Evolutionary conservation across 371 early-diverging fungal genomes (phyloP), one percentile per base, ranked within the genome.

Genomic region (Polyrhizophydium stewartii): DNA sequence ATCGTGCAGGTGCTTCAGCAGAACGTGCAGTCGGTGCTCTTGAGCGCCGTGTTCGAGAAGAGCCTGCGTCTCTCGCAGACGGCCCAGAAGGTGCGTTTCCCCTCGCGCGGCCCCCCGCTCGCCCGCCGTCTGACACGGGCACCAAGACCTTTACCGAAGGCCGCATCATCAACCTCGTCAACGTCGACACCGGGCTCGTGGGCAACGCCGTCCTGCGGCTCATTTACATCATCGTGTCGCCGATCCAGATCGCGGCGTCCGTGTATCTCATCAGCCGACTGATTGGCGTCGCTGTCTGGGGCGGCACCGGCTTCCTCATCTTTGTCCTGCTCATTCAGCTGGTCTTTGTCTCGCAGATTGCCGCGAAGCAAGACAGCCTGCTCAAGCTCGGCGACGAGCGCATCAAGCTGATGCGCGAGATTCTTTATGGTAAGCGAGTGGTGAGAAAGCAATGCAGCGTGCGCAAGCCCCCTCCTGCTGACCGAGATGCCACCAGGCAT

Each of bases 401-500:
- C 40, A 12, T 40, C 12, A 10, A 40, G 12, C 40, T 12, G 19
- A 40, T 40, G 40, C 40, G 40, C 40, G 40, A 40, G 19, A 40
- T 40, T 19, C 40, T 40, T 40, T 40, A 40, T 19, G 40, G 40
- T 40, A 12, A 12, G 21, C 24, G n/a, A n/a, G n/a, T n/a, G n/a
- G n/a, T n/a, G n/a, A n/a, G n/a, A n/a, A 40, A 40, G 12, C 19
- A 40, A 40, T 40, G 12, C 19, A 40, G 19, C 19, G 10, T 19
- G 40, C 40, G 40, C 19, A 19, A 10, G 10, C 19, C 40, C 12
- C 40, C 12, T 40, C 12, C 40, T 40, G 10, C 12, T 40, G 12
- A 40, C 40, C 40, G 12, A 40, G 19, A 40, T 40, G 40, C 40
- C 10, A 10, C 10, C 21, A 51, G 52, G 59, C 49, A 60, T 60